phyloP scores from a whole-genome alignment of 306 rosid species.

The Alnus rubra region DNA sequence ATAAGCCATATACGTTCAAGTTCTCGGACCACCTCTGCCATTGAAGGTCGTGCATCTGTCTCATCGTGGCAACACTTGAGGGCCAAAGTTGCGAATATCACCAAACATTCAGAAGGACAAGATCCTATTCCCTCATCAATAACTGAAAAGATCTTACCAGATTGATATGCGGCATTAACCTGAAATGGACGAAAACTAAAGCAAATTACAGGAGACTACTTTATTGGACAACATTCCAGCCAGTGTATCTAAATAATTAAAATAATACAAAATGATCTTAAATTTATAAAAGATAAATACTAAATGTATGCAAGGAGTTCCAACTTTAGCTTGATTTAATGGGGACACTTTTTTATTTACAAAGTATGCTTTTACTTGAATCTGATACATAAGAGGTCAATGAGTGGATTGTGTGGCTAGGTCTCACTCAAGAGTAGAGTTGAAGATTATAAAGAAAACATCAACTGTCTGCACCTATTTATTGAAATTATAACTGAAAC shows the following conservation, averaged over 20 bases:
- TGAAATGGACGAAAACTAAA: conserved; percentile 23
- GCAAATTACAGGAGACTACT: neutral
- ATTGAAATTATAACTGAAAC: neutral
- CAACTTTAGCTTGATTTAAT: no score
- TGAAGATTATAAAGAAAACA: neutral
- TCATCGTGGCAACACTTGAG: conserved; percentile 71
- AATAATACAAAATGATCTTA: neutral
- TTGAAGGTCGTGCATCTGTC: conserved; percentile 76
- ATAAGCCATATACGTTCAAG: conserved; percentile 70
- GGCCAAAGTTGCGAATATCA: conserved; percentile 65
- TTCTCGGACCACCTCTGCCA: conserved; percentile 80
- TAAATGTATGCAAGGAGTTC: neutral
- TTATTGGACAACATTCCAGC: neutral
- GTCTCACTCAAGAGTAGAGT: neutral
- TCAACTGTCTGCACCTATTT: neutral
- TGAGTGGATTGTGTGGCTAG: neutral
- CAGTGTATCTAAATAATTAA: neutral
- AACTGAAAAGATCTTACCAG: conserved; percentile 68
- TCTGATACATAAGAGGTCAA: neutral
- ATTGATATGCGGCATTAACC: conserved; percentile 64
- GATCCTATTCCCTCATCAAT: conserved; percentile 79
- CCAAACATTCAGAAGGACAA: conserved; percentile 71
- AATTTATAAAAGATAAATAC: neutral
- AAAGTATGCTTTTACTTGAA: no score
- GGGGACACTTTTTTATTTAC: no score